These are phyloP conservation scores for Funneliformis geosporum DNA, from an alignment of 192 early-diverging fungal genomes.

Conservation along the genomic window DNA sequence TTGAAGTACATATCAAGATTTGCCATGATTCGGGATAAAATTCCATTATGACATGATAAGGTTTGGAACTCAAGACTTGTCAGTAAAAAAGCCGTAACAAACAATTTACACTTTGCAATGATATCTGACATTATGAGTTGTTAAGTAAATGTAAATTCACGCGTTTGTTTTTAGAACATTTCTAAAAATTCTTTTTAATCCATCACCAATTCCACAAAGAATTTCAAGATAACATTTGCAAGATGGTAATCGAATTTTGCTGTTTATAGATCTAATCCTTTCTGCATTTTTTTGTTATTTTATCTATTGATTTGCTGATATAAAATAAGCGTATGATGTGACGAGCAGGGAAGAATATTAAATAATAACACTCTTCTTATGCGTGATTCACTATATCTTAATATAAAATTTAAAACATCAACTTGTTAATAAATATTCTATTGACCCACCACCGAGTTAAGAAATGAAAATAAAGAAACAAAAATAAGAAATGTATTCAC, in stretches of 20 bases:
- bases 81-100: slow-evolving; percentile 27
- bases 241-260: background rate
- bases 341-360: slow-evolving; percentile 28
- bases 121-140: slow-evolving; percentile 1
- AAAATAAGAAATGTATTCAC: background rate
- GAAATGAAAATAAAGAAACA: no score
- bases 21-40: slow-evolving; percentile 31
- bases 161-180: background rate
- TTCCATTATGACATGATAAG: slow-evolving; percentile 30
- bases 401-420: background rate
- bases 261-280: slow-evolving; percentile 18
- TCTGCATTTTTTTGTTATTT: slow-evolving; percentile 6
- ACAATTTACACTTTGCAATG: slow-evolving; percentile 3
- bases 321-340: slow-evolving; percentile 33
- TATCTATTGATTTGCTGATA: background rate
- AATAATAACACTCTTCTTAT: slow-evolving; percentile 28
- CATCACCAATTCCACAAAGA: background rate
- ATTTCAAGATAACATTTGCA: background rate
- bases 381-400: background rate
- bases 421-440: background rate
- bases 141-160: background rate
- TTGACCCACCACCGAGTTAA: background rate
- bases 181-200: slow-evolving; percentile 1
- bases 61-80: slow-evolving; percentile 31
- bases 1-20: slow-evolving; percentile 24